Evolutionary conservation across 805 yeast species (phyloP), one percentile per base, ranked within the genome.

Genomic region (Starmerella stellata): DNA sequence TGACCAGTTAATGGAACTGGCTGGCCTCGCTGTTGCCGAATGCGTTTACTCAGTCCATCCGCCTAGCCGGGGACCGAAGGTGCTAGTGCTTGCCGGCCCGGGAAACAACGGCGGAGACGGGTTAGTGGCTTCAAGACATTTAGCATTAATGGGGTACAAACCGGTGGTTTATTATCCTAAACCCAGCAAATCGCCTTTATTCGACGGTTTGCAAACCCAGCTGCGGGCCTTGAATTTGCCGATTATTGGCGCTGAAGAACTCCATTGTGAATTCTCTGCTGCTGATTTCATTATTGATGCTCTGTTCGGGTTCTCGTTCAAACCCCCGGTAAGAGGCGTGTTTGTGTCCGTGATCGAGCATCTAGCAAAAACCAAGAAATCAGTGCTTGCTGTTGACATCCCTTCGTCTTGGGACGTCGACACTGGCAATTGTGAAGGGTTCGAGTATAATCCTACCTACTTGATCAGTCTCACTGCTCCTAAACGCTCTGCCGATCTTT

Each of bases 351-450:
- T 66, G 7, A 60, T 68, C 39, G 50, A 49, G n/a, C 48, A 62
- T 5, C 54, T 78, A 45, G 64, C 51, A 49, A 41, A 37, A 39
- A 25, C 62, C 29, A 13, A 40, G 1, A 52, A 72, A 2, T 87
- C 85, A 1, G 69, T 83, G 2, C 68, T 80, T 0, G 71, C 92
- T 0, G 79, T 90, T 2, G 98, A 90, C 56, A 72, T 87, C 35
- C 98, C 98, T 0, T 78, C 93, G 2, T 94, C 95, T 0, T 90
- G 98, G 98, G 87, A 85, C 52, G 96, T 90, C 9, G 93, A 90
- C 52, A 52, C 66, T 5, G 98, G 98, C 0, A 93, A 90, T 0
- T 57, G 62, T 0, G 51, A 43, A 1, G 60, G 57, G 16, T 42
- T 23, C 19, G 56, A 54, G 20, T 68, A 78, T 40, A 62, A 62